Base-by-base conservation (phyloP, 2,329 filamentous ascomycete species). In the Fusarium globosum region DNA sequence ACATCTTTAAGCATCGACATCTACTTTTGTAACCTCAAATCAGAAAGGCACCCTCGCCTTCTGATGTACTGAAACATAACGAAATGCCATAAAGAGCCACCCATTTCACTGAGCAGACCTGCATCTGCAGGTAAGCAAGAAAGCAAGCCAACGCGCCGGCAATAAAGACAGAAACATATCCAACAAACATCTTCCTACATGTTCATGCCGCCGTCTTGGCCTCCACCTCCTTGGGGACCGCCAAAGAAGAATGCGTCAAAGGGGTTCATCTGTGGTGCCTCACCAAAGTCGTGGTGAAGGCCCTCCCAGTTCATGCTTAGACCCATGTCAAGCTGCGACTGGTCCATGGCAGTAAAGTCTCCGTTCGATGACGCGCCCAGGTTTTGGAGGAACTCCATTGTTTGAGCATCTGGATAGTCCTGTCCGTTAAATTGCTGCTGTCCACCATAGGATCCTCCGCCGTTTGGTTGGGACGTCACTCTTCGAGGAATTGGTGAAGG, bases 161-260 rank as follows among this genome's bases (percentile, higher is more conserved):
- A 70, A 53, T 52, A 68, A 69, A 67, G 59, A 65, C 23, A 68
- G n/a, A 60, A 64, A 58, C 14, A 65, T n/a, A 51, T 38, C 35
- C 49, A 64, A 56, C 51, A 65, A 42, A 38, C 26, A 51, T 45
- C 58, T 39, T 59, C 46, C 71, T 62, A 79, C 74, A 79, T 77
- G 18, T 79, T 80, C 36, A 76, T 77, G 11, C 80, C 79, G 21
- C 71, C 70, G 2, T 72, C 70, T 46, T 76, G 74, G 55, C 70
- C 74, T 6, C 70, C 61, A 26, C 73, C 73, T 14, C 76, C 77
- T 59, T 80, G 80, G 72, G 87, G 87, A 2, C 87, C 88, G 2
- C 91, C 91, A 79, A 93, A 93, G 83, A 93, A 93, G 79, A 94
- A 94, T 0, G 90, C 90, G 78, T 93, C 92, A 81, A 94, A 93